Percentiles rank a stretch among this genome's conserved stretches.
These are phyloP conservation scores for Xylaria grammica DNA, from an alignment of 495 filamentous ascomycete species.

Conservation along the genomic window DNA sequence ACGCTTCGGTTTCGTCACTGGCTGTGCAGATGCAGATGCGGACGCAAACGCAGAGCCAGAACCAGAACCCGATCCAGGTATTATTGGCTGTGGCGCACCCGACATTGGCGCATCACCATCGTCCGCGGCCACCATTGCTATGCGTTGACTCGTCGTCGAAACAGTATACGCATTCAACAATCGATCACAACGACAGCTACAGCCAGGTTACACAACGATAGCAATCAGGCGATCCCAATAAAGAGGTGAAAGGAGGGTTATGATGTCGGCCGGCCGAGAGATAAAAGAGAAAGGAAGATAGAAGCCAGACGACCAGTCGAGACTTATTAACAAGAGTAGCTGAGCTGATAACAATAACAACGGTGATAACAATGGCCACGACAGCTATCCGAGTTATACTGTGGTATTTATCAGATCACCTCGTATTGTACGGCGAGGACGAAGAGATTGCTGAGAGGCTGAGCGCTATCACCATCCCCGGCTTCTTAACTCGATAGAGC, in stretches of 20 bases:
- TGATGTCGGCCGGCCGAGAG: not conserved
- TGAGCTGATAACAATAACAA: constrained; percentile 8
- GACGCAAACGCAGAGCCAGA: not conserved
- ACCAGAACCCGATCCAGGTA: not conserved
- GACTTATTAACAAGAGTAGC: not conserved
- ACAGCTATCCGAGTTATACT: not conserved
- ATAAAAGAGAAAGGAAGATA: constrained; percentile 7
- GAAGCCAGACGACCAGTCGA: not conserved
- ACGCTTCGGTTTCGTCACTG: constrained; percentile 43
- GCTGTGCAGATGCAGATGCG: constrained; percentile 29
- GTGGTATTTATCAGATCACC: not conserved
- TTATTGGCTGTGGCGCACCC: constrained; percentile 11
- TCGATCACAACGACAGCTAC: not conserved
- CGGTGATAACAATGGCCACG: not conserved
- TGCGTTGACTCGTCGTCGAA: constrained; percentile 2
- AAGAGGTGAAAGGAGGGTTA: not conserved
- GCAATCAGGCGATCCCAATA: not conserved
- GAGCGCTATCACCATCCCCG: constrained; percentile 1
- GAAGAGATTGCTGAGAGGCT: not conserved
- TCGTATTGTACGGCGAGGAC: not conserved
- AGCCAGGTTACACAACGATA: constrained; percentile 1
- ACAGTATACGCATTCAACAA: not conserved
- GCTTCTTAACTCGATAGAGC: constrained; percentile 1
- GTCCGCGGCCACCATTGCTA: constrained; percentile 19
- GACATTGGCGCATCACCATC: constrained; percentile 11